These are phyloP conservation scores for Lasiosphaeris hirsuta DNA, from an alignment of 495 filamentous ascomycete genomes.

Conservation along the genomic window DNA sequence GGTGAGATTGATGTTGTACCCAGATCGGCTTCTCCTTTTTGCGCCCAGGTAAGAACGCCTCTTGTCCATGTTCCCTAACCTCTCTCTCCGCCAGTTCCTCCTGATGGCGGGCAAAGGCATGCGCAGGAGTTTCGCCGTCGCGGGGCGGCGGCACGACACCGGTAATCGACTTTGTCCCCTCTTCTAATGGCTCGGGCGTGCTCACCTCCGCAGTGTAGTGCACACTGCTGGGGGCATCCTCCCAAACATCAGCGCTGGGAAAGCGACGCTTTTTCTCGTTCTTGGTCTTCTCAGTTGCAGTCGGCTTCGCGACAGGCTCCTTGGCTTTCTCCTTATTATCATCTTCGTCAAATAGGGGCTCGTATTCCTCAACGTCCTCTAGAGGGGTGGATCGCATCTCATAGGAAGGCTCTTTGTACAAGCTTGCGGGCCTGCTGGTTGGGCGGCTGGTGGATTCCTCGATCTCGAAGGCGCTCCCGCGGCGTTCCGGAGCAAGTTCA, in stretches of 20 bases:
- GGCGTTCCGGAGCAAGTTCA: conserved; percentile 60
- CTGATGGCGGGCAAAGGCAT: conserved; percentile 52
- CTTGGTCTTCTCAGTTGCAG: conserved; percentile 42
- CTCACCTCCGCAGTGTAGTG: conserved; percentile 82
- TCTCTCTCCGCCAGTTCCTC: conserved; percentile 54
- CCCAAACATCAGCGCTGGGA: conserved; percentile 94
- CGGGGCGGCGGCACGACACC: conserved; percentile 27
- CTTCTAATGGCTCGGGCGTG: conserved; percentile 64
- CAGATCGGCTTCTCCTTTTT: conserved; percentile 48
- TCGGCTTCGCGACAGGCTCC: conserved; percentile 34
- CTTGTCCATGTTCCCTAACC: conserved; percentile 29
- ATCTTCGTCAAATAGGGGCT: conserved; percentile 90
- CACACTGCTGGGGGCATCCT: conserved; percentile 87
- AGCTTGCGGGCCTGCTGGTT: conserved; percentile 66
- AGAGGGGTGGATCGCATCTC: conserved; percentile 65
- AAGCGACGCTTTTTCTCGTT: conserved; percentile 72
- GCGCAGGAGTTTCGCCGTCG: conserved; percentile 47
- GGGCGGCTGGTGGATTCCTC: conserved; percentile 60
- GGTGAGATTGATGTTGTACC: conserved; percentile 41
- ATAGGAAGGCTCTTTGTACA: conserved; percentile 38
- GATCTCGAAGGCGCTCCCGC: conserved; percentile 56
- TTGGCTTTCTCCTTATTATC: conserved; percentile 47
- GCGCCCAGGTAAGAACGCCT: conserved; percentile 45
- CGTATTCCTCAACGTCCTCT: conserved; percentile 90
- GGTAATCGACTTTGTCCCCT: conserved; percentile 51